Base-by-base conservation (phyloP, 1,284 basidiomycete species). In the Pseudozyma sp. region DNA sequence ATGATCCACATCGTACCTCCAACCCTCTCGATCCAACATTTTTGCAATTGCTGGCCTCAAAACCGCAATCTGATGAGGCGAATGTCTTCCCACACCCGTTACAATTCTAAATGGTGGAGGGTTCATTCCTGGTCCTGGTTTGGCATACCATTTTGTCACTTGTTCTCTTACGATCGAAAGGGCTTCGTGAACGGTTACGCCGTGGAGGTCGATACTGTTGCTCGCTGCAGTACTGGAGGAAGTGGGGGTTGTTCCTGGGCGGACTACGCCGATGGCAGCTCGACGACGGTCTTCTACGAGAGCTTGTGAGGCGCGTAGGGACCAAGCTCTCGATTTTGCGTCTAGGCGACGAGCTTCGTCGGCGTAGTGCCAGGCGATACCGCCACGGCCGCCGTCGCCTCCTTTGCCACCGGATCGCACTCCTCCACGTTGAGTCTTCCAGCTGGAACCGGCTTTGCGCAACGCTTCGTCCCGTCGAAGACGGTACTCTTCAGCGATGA, bases 31-130 rank as follows among this genome's bases (percentile, higher is more conserved):
- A 52, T 84, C 80, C 49, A 85, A 68, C 73, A 82, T 78, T 59
- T 78, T 79, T 6, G 76, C 75, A 8, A 86, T 78, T 12, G 83
- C 83, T 0, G 85, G 85, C 0, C 79, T 72, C 34, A 86, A 68
- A 47, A 86, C 72, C 1, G 85, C 78, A 13, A 78, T 78, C 31
- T 83, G 63, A 45, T 81, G 78, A n/a, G 70, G 75, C 48, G 81
- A 83, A 58, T 86, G 85, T 16, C 78, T 58, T 11, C 85, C 85
- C 14, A 85, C 79, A 11, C 85, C 85, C 13, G 85, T 86, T 35
- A 86, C 72, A 56, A 86, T 85, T 31, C 79, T 78, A 18, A 86
- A 72, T 1, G 83, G 80, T 0, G 76, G 45, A n/a, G 59, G 52
- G 13, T 49, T 59, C 47, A 59, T 43, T 9, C 58, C 58, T 11